Evolutionary conservation across 1,284 basidiomycete species (phyloP), one percentile per base, ranked within the genome.

Genomic region (Tilletia setariae): DNA sequence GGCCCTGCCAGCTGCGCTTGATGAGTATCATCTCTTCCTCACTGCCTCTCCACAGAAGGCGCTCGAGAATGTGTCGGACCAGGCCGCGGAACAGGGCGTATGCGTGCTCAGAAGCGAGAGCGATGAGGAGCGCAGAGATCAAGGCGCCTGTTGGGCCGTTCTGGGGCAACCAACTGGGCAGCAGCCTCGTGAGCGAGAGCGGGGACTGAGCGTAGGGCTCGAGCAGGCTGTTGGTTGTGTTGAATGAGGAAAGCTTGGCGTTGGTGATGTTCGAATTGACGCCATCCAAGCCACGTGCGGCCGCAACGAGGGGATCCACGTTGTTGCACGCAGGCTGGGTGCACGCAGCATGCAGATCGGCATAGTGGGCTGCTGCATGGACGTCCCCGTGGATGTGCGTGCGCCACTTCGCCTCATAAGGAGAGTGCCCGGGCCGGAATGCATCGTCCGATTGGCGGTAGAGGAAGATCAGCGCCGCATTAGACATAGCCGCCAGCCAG

Each of bases 41-140:
- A 19, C 71, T 73, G 1, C 76, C 77, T 6, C 75, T 46, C 82
- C 82, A 83, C 13, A 79, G 66, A 7, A 75, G 44, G 7, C 76
- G 71, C 63, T 78, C 73, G 30, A 83, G 51, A 1, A 81, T 67
- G 63, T 83, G 76, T 9, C 74, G 67, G 0, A 82, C 68, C 7
- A 70, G 61, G 6, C 46, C 40, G 9, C 72, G 69, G 13, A 78
- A 61, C n/a, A 82, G 23, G 6, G 67, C 73, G 64, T 78, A 83
- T 1, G 72, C 69, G 28, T 81, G 79, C 62, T 83, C 80, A 1
- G 76, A 76, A 7, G 76, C 35, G 28, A 83, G 56, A 1, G 81
- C 78, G n/a, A 79, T 70, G 25, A 82, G 53, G 0, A 82, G 65
- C 28, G 74, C 71, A 0, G 75, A 73, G 0, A 77, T 67, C 1